Percentiles rank a stretch among this genome's conserved stretches.
phyloP scores from a whole-genome alignment of 129 eudicot genomes.

The Artemisia annua region DNA sequence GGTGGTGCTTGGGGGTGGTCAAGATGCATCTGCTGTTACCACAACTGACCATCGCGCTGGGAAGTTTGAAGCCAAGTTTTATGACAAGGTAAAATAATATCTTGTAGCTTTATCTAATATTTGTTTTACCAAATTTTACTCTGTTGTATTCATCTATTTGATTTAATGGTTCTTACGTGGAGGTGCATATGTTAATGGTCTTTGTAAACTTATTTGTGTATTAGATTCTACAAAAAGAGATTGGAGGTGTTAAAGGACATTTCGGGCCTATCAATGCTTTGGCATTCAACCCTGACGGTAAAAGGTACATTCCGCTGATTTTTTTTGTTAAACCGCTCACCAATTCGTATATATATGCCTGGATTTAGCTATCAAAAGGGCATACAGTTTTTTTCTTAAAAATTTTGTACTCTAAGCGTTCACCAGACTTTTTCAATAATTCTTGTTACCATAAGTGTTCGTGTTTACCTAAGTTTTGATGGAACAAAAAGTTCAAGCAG shows the following conservation, averaged over 20 bases:
- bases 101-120: not conserved
- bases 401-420: too few species aligned
- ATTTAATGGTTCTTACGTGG: not conserved
- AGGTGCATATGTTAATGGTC: not conserved
- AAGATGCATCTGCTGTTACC: constrained; percentile 90
- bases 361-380: too few species aligned
- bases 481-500: too few species aligned
- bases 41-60: constrained; percentile 99
- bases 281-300: constrained; percentile 97
- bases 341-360: too few species aligned
- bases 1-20: constrained; percentile 99
- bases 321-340: not conserved
- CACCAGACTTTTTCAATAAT: too few species aligned
- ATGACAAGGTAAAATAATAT: constrained; percentile 64
- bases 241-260: constrained; percentile 93
- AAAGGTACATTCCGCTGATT: constrained; percentile 45
- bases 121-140: not conserved
- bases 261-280: constrained; percentile 95
- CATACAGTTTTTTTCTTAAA: too few species aligned
- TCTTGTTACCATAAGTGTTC: too few species aligned
- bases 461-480: too few species aligned
- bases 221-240: constrained; percentile 76
- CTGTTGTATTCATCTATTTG: not conserved
- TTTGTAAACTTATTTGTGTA: not conserved
- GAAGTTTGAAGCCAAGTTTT: constrained; percentile 94